Conservation (phyloP, 495 filamentous ascomycete genomes). For the Chaetomium tenue region DNA sequence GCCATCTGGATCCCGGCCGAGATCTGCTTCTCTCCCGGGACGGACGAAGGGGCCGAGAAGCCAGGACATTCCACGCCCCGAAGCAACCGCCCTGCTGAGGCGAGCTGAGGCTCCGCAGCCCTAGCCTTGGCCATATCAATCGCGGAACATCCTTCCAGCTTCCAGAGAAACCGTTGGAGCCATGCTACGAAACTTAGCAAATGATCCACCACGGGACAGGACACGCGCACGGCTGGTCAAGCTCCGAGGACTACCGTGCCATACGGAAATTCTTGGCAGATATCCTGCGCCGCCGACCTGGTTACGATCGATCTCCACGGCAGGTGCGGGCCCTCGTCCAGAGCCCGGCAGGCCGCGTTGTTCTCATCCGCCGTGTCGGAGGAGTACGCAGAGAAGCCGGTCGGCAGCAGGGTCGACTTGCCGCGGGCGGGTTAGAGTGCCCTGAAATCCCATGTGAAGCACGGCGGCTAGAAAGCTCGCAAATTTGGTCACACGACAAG, state of each 20-base stretch:
- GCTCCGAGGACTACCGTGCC: constrained; percentile 15
- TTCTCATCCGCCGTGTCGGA: background rate
- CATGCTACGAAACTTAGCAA: background rate
- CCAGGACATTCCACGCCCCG: background rate
- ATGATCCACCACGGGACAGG: background rate
- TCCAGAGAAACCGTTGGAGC: background rate
- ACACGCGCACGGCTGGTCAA: constrained; percentile 9
- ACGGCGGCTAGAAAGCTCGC: background rate
- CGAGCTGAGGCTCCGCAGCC: constrained; percentile 20
- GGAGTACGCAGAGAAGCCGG: background rate
- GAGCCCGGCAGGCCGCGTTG: background rate
- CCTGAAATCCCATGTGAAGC: background rate
- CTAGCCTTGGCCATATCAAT: background rate
- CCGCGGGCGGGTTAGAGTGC: background rate
- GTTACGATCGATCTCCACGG: constrained; percentile 4
- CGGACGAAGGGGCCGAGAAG: constrained; percentile 26
- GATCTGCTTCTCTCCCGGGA: background rate
- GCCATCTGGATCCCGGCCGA: background rate
- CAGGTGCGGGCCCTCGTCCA: background rate
- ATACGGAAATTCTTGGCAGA: constrained; percentile 4
- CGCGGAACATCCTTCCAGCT: background rate
- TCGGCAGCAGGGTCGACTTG: background rate
- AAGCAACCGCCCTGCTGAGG: constrained; percentile 5
- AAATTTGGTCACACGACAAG: background rate
- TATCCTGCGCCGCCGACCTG: background rate